Evolutionary conservation across 441 rosid species (phyloP), one percentile per base, ranked within the genome.

Genomic region (Lepidium campestre): DNA sequence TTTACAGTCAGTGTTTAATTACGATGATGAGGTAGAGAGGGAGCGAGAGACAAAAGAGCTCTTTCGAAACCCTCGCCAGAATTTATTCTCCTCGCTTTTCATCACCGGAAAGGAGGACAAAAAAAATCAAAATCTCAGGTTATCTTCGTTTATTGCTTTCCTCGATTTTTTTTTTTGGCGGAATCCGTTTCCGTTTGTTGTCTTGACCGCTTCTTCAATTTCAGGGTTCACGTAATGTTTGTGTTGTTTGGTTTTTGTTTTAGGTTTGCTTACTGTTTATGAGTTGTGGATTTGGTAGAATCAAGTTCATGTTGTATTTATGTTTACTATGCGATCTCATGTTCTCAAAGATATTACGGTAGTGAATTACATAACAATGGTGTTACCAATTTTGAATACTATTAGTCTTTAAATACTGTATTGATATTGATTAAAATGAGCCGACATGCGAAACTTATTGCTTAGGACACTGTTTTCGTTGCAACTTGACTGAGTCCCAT

Each of bases 41-140:
- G 27, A 18, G 52, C 52, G 31, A 47, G 4, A 42, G 53, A 19
- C 8, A n/a, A 32, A 40, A 10, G n/a, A 15, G 46, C 41, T 70
- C 34, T 15, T 3, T 57, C 12, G 50, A 48, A 57, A 58, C 56
- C 61, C 44, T 70, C 67, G 22, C 54, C 56, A 9, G n/a, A 45
- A 36, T 54, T 62, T 29, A 10, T 32, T 39, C 60, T 45, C 17
- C 57, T 64, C 59, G 6, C 52, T 53, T 41, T 55, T 57, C 64
- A n/a, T 10, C 20, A 36, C 48, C 58, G 44, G 52, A 57, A 49
- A 17, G 1, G 15, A 29, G 18, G n/a, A n/a, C n/a, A n/a, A n/a
- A n/a, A n/a, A 1, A 1, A 10, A 17, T 45, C 10, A 1, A 13
- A 27, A 11, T 45, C 57, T 36, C 50, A 36, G 64, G 69, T 62